Evolutionary conservation across 2,329 filamentous ascomycete genomes (phyloP).

Genomic region (Phaeosphaeria sp.): DNA sequence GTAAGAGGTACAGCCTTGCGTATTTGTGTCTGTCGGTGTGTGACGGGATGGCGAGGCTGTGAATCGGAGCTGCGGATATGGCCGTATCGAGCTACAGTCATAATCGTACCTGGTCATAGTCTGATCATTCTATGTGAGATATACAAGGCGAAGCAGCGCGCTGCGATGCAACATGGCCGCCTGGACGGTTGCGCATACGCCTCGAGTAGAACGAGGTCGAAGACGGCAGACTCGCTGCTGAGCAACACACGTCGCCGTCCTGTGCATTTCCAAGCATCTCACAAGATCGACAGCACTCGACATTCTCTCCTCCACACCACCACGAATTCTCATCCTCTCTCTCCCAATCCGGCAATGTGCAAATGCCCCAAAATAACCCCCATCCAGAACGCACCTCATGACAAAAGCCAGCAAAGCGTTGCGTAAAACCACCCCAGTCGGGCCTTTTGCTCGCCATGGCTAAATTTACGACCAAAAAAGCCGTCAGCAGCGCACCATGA

Average conservation of each 20-base stretch:
- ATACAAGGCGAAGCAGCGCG: not conserved
- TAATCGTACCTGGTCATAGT: not conserved
- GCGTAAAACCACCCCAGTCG: not conserved
- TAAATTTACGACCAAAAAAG: not conserved
- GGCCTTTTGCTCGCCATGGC: not conserved
- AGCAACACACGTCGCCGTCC: not conserved
- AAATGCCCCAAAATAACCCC: slow-evolving; percentile 21
- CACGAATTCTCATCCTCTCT: not conserved
- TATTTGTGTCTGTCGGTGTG: not conserved
- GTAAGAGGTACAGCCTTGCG: not conserved
- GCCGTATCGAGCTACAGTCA: not conserved
- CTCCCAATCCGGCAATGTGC: not conserved
- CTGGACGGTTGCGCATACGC: not conserved
- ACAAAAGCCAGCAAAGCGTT: not conserved
- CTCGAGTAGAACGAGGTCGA: not conserved
- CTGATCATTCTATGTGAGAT: not conserved
- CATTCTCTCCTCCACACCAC: not conserved
- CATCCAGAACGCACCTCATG: slow-evolving; percentile 3
- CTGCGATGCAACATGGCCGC: not conserved
- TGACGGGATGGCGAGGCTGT: slow-evolving; percentile 2
- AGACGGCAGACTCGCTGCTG: not conserved
- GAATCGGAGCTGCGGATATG: not conserved
- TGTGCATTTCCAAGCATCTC: not conserved
- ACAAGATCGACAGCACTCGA: not conserved
- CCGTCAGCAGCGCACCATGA: not conserved